phyloP scores from a whole-genome alignment of 257 asterid genomes.

The Capsicum baccatum region DNA sequence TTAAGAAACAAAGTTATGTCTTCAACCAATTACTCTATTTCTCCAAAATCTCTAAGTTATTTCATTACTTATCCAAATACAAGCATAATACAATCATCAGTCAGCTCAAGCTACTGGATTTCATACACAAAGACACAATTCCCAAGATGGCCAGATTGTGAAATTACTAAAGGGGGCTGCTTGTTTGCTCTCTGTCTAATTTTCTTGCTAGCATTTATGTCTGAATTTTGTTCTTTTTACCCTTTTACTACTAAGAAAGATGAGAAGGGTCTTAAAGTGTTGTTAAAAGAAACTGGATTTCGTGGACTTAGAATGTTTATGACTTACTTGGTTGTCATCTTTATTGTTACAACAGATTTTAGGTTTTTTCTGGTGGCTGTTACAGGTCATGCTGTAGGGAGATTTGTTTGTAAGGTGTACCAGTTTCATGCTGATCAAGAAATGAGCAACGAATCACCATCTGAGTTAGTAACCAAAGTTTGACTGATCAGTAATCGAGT shows the following conservation, averaged over 20 bases:
- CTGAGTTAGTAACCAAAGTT: background rate
- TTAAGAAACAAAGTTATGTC: background rate
- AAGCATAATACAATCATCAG: background rate
- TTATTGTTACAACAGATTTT: conserved; percentile 35
- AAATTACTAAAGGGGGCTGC: conserved; percentile 19
- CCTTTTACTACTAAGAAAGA: conserved; percentile 12
- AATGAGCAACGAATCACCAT: background rate
- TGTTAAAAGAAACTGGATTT: conserved; percentile 28
- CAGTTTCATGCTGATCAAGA: conserved; percentile 27
- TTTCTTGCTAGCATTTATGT: conserved; percentile 36
- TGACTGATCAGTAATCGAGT: background rate
- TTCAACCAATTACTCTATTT: conserved; percentile 6
- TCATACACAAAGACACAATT: conserved; percentile 34
- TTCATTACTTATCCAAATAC: background rate
- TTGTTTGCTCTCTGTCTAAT: conserved; percentile 29
- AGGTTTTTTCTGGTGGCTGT: conserved; percentile 42
- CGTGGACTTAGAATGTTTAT: conserved; percentile 38
- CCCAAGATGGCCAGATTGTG: conserved; percentile 36
- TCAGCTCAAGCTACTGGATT: conserved; percentile 38
- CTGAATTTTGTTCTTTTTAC: conserved; percentile 37
- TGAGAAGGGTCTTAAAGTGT: background rate
- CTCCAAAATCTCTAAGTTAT: background rate
- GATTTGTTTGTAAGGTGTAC: conserved; percentile 42
- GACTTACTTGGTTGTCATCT: conserved; percentile 37
- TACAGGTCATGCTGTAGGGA: conserved; percentile 65